phyloP scores from a whole-genome alignment of 1,139 yeast species.

The Pneumocystis sp. region DNA sequence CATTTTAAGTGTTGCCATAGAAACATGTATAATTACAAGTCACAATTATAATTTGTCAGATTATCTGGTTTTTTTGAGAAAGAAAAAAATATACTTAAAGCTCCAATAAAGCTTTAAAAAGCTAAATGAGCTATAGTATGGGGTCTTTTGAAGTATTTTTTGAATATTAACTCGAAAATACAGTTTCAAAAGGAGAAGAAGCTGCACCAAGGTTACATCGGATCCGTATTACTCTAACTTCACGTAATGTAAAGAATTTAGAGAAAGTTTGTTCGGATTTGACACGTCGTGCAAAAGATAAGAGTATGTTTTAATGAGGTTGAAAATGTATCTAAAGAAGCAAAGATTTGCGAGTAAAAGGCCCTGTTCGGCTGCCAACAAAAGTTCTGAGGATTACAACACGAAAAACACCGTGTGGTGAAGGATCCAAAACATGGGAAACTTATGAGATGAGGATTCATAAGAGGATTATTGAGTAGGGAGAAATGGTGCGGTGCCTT shows the following conservation, averaged over 20 bases:
- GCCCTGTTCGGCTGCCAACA: constrained; percentile 99
- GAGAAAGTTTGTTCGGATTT: constrained; percentile 39
- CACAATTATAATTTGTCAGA: too few species aligned
- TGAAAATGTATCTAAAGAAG: constrained; percentile 53
- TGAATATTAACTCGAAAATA: neutral
- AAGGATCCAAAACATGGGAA: constrained; percentile 99
- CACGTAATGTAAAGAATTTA: constrained; percentile 97
- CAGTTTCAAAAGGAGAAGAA: constrained; percentile 15
- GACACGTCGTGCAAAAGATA: neutral
- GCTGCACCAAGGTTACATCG: constrained; percentile 60
- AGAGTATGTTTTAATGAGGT: constrained; percentile 49
- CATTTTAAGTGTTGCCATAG: too few species aligned
- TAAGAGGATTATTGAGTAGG: constrained; percentile 87
- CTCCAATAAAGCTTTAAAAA: neutral
- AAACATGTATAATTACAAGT: too few species aligned
- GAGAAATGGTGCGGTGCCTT: neutral
- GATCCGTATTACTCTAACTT: constrained; percentile 98
- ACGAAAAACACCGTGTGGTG: constrained; percentile 99
- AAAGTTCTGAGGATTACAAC: constrained; percentile 96
- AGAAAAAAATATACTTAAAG: too few species aligned
- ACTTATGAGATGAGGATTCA: constrained; percentile 99
- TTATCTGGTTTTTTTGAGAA: too few species aligned
- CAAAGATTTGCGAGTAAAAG: constrained; percentile 37
- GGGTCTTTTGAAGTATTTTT: too few species aligned
- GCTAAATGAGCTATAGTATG: neutral